Evolutionary conservation across 2,329 filamentous ascomycete genomes (phyloP), one percentile per base, ranked within the genome.

Genomic region (Phaeosphaeria sp.): DNA sequence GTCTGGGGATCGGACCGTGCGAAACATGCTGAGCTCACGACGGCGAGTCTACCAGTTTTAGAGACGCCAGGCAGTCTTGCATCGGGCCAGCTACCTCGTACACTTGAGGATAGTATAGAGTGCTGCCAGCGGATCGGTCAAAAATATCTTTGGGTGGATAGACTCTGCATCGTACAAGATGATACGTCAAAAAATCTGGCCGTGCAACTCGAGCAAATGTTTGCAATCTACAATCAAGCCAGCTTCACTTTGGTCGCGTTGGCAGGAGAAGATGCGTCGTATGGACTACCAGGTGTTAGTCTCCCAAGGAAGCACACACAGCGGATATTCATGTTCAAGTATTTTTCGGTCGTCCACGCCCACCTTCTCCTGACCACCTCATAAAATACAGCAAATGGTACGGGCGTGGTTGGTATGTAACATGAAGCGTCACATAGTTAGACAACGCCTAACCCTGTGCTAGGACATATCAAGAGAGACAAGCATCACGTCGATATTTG

Each of bases 401-500:
- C 9, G 21, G 17, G 18, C 36, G 11, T 20, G 21, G 27, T 9
- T 42, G 17, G 46, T 36, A 45, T 13, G 42, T 22, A 30, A 30
- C 25, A 30, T 30, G 25, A 11, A 30, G 25, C n/a, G n/a, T n/a
- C n/a, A n/a, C n/a, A n/a, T n/a, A n/a, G n/a, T n/a, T n/a, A n/a
- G n/a, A n/a, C n/a, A n/a, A n/a, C n/a, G n/a, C n/a, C n/a, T n/a
- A n/a, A n/a, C n/a, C n/a, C n/a, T n/a, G n/a, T n/a, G n/a, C 11
- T 36, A 36, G 56, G 56, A 59, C 59, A n/a, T 59, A 50, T 21
- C 59, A 61, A 43, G 59, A 61, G 20, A 22, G 2, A 21, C 42
- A 15, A 2, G 42, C 42, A 13, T 6, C 30, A 7, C 30, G 6
- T 36, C 30, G 6, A 13, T 36, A 13, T 13, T 6, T 36, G 30